Evolutionary conservation across 202 grass and related monocot genomes (phyloP).

Genomic region (Elaeis oleifera): DNA sequence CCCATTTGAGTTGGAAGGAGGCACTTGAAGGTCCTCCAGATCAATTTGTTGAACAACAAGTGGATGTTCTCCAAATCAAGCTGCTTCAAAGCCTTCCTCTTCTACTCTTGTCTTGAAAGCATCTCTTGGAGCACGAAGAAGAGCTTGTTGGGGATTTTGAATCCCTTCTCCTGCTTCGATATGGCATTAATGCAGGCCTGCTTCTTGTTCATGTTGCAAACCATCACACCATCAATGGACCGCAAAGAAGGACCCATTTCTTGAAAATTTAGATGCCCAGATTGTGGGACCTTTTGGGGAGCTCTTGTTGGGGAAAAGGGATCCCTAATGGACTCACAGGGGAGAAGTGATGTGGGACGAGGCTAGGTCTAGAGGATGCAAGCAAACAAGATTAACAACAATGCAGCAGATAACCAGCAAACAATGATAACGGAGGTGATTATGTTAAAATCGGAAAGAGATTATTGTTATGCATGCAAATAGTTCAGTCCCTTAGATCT

Average conservation of each 20-base stretch:
- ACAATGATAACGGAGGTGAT: no score
- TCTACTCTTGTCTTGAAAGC: constrained; percentile 86
- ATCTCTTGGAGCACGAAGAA: constrained; percentile 81
- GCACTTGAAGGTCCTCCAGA: constrained; percentile 67
- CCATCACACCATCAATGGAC: constrained; percentile 60
- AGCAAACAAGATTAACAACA: no score
- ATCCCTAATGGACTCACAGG: neutral
- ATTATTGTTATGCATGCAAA: no score
- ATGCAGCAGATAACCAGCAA: no score
- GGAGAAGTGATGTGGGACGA: neutral
- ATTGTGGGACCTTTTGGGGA: neutral
- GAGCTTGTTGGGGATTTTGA: constrained; percentile 70
- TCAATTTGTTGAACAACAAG: constrained; percentile 56
- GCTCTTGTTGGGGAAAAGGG: constrained; percentile 8
- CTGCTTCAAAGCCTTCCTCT: constrained; percentile 61
- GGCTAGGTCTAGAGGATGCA: no score
- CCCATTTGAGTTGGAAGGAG: constrained; percentile 48
- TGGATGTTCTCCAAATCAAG: constrained; percentile 76
- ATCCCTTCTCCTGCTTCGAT: constrained; percentile 30
- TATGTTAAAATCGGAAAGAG: no score
- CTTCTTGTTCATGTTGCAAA: constrained; percentile 60
- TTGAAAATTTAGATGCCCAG: constrained; percentile 12
- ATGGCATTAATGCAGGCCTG: constrained; percentile 49
- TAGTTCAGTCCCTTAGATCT: no score
- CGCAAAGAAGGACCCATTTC: constrained; percentile 56